Evolutionary conservation across 2,329 filamentous ascomycete species (phyloP).

Genomic region (Fusarium abutilonis): DNA sequence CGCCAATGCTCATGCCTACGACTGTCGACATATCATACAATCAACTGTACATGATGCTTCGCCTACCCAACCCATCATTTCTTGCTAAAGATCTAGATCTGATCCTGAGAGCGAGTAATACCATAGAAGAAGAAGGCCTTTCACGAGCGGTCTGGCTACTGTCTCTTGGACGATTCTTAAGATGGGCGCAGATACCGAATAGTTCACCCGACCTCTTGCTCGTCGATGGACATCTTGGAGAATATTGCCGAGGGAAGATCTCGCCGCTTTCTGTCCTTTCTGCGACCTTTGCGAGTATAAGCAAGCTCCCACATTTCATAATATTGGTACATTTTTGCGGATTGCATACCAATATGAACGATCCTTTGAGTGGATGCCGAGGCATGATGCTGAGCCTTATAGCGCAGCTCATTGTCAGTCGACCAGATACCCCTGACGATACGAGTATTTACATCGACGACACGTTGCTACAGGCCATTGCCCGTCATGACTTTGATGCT

Average conservation of each 20-base stretch:
- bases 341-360: neutral
- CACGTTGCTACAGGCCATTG: neutral
- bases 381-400: constrained; percentile 5
- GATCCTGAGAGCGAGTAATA: constrained; percentile 4
- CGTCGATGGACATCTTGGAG: constrained; percentile 4
- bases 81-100: neutral
- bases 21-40: neutral
- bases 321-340: constrained; percentile 7
- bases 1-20: neutral
- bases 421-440: neutral
- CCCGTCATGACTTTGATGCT: neutral
- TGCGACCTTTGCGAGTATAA: constrained; percentile 6
- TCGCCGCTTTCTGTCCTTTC: constrained; percentile 13
- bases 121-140: neutral
- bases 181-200: constrained; percentile 4
- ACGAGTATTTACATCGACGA: neutral
- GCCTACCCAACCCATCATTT: neutral
- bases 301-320: neutral
- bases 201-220: constrained; percentile 5
- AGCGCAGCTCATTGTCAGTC: constrained; percentile 1
- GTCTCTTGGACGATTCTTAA: neutral
- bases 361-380: constrained; percentile 1
- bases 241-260: constrained; percentile 4
- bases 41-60: constrained; percentile 6
- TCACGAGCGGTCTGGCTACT: constrained; percentile 9